phyloP scores from a whole-genome alignment of 2,329 filamentous ascomycete genomes.

The Botryotinia convoluta region DNA sequence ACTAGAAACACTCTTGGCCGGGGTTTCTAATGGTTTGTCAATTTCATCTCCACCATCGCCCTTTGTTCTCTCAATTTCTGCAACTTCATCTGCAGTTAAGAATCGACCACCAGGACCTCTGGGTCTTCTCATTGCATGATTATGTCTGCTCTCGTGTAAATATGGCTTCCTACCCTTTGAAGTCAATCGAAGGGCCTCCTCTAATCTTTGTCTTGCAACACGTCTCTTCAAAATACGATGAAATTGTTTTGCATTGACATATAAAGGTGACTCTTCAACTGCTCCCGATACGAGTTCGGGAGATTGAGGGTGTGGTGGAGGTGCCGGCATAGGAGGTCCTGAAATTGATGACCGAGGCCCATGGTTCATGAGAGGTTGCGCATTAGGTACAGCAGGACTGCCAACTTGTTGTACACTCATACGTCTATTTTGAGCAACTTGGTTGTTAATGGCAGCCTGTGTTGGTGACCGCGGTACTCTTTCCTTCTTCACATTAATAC shows the following conservation, averaged over 20 bases:
- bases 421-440: constrained; percentile 61
- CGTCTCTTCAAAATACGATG: constrained; percentile 93
- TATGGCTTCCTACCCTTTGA: constrained; percentile 97
- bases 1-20: constrained; percentile 36
- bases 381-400: constrained; percentile 70
- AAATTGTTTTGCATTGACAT: constrained; percentile 98
- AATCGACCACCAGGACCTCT: constrained; percentile 93
- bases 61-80: constrained; percentile 73
- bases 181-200: constrained; percentile 87
- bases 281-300: constrained; percentile 72
- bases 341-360: constrained; percentile 53
- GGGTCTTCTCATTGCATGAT: constrained; percentile 95
- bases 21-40: constrained; percentile 39
- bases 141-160: constrained; percentile 93
- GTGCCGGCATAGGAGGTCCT: constrained; percentile 59
- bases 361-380: constrained; percentile 75
- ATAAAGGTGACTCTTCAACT: constrained; percentile 88
- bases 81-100: constrained; percentile 93
- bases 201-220: constrained; percentile 87
- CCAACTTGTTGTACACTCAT: constrained; percentile 65
- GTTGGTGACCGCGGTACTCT: constrained; percentile 72
- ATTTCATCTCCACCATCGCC: constrained; percentile 41
- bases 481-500: constrained; percentile 64
- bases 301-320: constrained; percentile 65
- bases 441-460: constrained; percentile 60